Evolutionary conservation across 2,329 filamentous ascomycete genomes (phyloP), one percentile per base, ranked within the genome.

Genomic region (Daldinia sp.): DNA sequence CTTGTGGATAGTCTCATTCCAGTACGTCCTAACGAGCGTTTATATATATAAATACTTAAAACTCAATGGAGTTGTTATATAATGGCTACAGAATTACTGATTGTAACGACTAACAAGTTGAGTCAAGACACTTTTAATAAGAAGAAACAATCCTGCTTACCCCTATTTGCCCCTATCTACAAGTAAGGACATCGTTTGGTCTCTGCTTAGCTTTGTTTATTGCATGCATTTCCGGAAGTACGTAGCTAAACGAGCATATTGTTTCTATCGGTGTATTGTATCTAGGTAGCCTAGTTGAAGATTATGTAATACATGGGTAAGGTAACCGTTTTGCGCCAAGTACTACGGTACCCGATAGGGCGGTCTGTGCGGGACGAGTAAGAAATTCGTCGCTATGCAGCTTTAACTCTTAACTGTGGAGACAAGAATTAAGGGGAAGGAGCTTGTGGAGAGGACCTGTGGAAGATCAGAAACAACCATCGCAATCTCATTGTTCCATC

Each of bases 401-500:
- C n/a, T n/a, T n/a, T n/a, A n/a, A n/a, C n/a, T n/a, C n/a, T n/a
- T n/a, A n/a, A n/a, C n/a, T n/a, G n/a, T n/a, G n/a, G n/a, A n/a
- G n/a, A n/a, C n/a, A n/a, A n/a, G n/a, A n/a, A n/a, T n/a, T 50
- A 63, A 66, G 61, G 64, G 60, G 60, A 58, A 59, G 37, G 56
- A 17, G 43, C 25, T 47, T 62, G 59, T 50, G 59, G 59, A 47
- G 37, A 13, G 29, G n/a, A 21, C 10, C n/a, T 19, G 15, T 50
- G 10, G 58, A 58, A 30, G 51, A 58, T 58, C 34, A 58, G 58
- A 64, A 64, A 67, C 61, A 64, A 61, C 57, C 60, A 58, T 58
- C 64, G 48, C 64, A 47, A 58, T 57, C 56, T 60, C 61, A 49
- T 62, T 64, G 61, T 67, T 64, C 61, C 61, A 49, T 61, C 37